Percentiles rank a stretch among this genome's conserved stretches.
Evolutionary conservation across 2,329 filamentous ascomycete species (phyloP).

Genomic region (Daldinia sp.): DNA sequence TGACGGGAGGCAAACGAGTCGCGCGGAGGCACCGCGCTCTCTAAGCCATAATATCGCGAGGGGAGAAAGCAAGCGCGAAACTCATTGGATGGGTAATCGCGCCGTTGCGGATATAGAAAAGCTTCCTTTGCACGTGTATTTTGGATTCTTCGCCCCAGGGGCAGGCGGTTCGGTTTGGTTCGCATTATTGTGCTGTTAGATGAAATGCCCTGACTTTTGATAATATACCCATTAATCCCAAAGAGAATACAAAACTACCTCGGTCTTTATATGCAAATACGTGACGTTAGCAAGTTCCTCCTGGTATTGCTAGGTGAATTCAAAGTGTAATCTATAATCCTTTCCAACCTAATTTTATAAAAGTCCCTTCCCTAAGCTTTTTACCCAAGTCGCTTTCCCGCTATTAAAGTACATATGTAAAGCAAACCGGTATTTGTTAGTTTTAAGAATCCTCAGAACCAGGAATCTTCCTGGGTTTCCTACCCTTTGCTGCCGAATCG

Average conservation of each 20-base stretch:
- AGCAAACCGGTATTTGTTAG: not conserved
- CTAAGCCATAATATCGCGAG: conserved; percentile 6
- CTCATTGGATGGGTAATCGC: conserved; percentile 26
- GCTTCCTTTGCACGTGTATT: conserved; percentile 15
- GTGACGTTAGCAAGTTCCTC: no score
- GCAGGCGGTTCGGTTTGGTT: conserved; percentile 30
- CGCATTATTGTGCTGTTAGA: conserved; percentile 36
- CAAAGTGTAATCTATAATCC: not conserved
- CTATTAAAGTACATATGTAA: not conserved
- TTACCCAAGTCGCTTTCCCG: not conserved
- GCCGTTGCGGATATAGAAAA: conserved; percentile 21
- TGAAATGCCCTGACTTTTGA: conserved; percentile 33
- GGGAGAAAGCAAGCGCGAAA: not conserved
- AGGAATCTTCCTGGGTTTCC: conserved; percentile 67
- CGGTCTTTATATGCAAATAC: not conserved
- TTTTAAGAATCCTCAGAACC: conserved; percentile 47
- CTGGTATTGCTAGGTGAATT: no score
- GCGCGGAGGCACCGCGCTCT: conserved; percentile 9
- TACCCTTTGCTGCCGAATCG: conserved; percentile 68
- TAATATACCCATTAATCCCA: conserved; percentile 44
- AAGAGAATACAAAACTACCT: conserved; percentile 18
- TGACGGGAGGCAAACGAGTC: conserved; percentile 15
- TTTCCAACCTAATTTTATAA: not conserved
- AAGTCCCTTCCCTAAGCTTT: not conserved
- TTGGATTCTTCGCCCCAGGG: conserved; percentile 36